Conservation (phyloP, 148 eudicot species). For the Vaccinium macrocarpon region DNA sequence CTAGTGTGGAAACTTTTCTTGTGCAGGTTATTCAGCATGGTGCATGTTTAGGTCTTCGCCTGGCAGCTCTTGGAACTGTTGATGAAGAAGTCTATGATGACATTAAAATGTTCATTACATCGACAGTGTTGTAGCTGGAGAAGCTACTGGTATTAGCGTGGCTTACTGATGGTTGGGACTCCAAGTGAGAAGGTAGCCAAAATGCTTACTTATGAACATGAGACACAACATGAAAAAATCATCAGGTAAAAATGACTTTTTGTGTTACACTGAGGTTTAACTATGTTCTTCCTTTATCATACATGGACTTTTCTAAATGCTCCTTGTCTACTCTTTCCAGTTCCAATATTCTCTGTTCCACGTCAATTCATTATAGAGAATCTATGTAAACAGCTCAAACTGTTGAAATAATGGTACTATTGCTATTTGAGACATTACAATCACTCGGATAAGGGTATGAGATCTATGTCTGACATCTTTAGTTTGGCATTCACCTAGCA, state of each 20-base stretch:
- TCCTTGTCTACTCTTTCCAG: too few relatives aligned
- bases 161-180: constrained; percentile 94
- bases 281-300: not conserved
- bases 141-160: constrained; percentile 97
- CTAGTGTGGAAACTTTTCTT: constrained; percentile 8
- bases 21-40: too few relatives aligned
- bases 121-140: constrained; percentile 98
- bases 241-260: constrained; percentile 60
- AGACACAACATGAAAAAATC: constrained; percentile 97
- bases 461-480: too few relatives aligned
- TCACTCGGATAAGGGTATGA: too few relatives aligned
- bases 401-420: too few relatives aligned
- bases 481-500: too few relatives aligned
- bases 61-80: constrained; percentile 96
- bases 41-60: constrained; percentile 93
- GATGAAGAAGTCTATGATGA: constrained; percentile 92
- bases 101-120: constrained; percentile 78
- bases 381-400: too few relatives aligned
- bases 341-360: too few relatives aligned
- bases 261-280: constrained; percentile 8
- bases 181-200: constrained; percentile 96
- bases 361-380: too few relatives aligned
- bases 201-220: constrained; percentile 98
- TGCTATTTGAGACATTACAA: too few relatives aligned
- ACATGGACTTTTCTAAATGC: too few relatives aligned